Evolutionary conservation across 768 basidiomycete species (phyloP), one percentile per base, ranked within the genome.

Genomic region (Collybiopsis confluens): DNA sequence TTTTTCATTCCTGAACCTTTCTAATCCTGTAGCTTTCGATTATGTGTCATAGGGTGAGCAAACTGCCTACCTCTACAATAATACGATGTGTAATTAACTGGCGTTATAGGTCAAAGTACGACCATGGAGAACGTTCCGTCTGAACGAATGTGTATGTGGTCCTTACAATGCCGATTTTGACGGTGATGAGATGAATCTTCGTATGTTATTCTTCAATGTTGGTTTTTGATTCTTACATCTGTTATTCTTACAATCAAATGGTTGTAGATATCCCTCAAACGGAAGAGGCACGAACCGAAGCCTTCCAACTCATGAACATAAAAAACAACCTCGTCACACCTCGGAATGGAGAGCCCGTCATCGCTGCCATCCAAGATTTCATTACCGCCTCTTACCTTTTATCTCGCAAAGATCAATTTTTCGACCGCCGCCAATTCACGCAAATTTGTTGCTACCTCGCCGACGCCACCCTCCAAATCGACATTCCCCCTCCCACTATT

Each of bases 121-220:
- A 27, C 97, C 97, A 21, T 99, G 97, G 97, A 77, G 96, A 59
- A 90, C 97, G 1, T 98, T 99, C 75, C 81, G 97, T 28, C 72
- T 99, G 53, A 99, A 99, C 64, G 97, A 99, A 67, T 99, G 97
- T 82, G 97, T 98, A 8, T 99, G 97, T 70, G 94, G 92, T 44
- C 97, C 97, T 7, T 98, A 98, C 72, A 98, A 98, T 65, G 97
- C 97, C 45, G 97, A 99, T 76, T 99, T 99, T 59, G 97, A 99
- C 66, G 97, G 97, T 57, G 97, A 99, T 66, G 97, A 99, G 68
- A 99, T 99, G 97, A 99, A 99, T 71, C 74, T 99, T 62, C 97
- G 96, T 95, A 63, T 26, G 24, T 3, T 47, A 15, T 27, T 43
- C 56, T 13, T n/a, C n/a, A n/a, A n/a, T n/a, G n/a, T n/a, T n/a